phyloP scores from a whole-genome alignment of 306 rosid genomes.

The Cucumis melo region DNA sequence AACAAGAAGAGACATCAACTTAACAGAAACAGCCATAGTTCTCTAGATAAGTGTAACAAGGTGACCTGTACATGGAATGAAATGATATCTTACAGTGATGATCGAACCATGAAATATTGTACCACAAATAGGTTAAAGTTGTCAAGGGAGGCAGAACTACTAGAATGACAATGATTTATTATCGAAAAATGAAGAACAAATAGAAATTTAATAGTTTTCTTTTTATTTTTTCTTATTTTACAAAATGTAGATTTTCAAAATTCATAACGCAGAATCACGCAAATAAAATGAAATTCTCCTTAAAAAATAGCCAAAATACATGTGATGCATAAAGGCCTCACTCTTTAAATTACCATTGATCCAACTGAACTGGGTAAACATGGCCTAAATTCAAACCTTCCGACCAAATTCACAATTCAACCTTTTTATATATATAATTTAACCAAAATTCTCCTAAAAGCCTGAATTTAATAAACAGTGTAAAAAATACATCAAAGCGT shows the following conservation, averaged over 20 bases:
- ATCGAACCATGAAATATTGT: background rate
- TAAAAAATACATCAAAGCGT: background rate
- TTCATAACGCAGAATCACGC: too few species aligned
- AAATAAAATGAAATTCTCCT: too few species aligned
- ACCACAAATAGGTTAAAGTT: background rate
- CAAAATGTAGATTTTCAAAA: too few species aligned
- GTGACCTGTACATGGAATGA: background rate
- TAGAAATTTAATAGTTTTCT: background rate
- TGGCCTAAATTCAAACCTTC: too few species aligned
- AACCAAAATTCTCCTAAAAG: too few species aligned
- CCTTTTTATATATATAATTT: too few species aligned
- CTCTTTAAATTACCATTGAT: too few species aligned
- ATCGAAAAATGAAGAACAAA: background rate
- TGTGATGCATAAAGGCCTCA: too few species aligned
- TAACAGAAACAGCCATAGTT: constrained; percentile 17
- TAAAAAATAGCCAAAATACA: too few species aligned
- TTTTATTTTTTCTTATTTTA: background rate
- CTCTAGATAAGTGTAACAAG: background rate
- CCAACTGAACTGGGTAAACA: too few species aligned
- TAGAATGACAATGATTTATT: background rate
- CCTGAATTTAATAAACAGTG: too few species aligned
- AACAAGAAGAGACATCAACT: background rate
- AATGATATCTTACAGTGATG: background rate
- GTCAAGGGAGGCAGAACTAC: background rate
- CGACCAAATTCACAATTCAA: too few species aligned